Evolutionary conservation across 2,329 filamentous ascomycete genomes (phyloP).

Genomic region (Alternaria ventricosa): DNA sequence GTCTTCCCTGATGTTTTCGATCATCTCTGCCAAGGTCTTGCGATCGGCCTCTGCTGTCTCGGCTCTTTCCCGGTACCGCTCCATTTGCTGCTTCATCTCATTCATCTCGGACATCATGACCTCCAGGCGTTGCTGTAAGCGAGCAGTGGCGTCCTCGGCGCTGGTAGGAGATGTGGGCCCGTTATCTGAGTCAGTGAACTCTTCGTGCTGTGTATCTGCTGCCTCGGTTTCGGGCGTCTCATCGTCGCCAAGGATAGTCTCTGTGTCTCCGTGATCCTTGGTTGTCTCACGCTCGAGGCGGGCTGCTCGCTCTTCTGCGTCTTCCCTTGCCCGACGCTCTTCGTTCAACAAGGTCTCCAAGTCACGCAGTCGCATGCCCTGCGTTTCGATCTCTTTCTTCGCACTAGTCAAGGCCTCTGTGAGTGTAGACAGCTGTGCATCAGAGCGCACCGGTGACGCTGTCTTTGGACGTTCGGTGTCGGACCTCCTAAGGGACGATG

Average conservation of each 20-base stretch:
- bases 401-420: conserved; percentile 84
- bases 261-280: conserved; percentile 45
- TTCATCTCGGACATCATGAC: conserved; percentile 80
- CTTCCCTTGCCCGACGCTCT: conserved; percentile 81
- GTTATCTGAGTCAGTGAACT: conserved; percentile 23
- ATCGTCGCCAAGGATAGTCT: conserved; percentile 29
- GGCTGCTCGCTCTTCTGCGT: conserved; percentile 82
- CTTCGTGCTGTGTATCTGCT: conserved; percentile 19
- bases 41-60: conserved; percentile 82
- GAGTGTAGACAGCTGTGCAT: conserved; percentile 81
- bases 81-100: conserved; percentile 79
- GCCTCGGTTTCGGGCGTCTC: conserved; percentile 22
- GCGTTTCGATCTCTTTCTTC: conserved; percentile 86
- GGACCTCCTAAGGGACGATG: conserved; percentile 71
- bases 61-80: conserved; percentile 76
- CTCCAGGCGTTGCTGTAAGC: conserved; percentile 75
- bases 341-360: conserved; percentile 78
- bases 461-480: conserved; percentile 76
- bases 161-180: conserved; percentile 27
- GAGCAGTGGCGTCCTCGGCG: conserved; percentile 50
- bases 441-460: conserved; percentile 66
- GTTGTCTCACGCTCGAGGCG: conserved; percentile 69
- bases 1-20: conserved; percentile 77
- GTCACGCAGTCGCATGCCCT: conserved; percentile 78
- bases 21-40: conserved; percentile 84